Conservation (phyloP, 177 flowering plant species). For the Vitis hybrid region DNA sequence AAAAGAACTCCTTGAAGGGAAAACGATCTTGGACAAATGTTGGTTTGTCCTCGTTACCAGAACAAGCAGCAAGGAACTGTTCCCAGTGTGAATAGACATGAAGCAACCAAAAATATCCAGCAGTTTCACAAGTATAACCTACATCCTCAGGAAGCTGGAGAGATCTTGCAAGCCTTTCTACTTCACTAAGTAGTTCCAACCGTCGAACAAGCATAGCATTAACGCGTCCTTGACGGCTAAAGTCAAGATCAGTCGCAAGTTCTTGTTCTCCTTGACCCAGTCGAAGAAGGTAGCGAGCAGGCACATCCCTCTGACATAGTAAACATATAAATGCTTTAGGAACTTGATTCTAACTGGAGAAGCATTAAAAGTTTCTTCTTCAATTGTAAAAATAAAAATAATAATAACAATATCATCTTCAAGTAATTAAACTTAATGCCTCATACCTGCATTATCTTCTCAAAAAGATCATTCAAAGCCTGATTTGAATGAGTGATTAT, state of each 20-base stretch:
- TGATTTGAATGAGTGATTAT: conserved; percentile 99
- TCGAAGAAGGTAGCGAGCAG: conserved; percentile 98
- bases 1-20: conserved; percentile 87
- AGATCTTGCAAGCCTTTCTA: conserved; percentile 91
- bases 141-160: conserved; percentile 96
- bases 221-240: conserved; percentile 98
- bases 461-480: conserved; percentile 97
- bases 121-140: conserved; percentile 98
- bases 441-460: conserved; percentile 96
- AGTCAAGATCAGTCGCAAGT: conserved; percentile 95
- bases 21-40: conserved; percentile 78
- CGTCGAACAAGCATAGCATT: conserved; percentile 98
- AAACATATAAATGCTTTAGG: conserved; percentile 4
- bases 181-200: conserved; percentile 86
- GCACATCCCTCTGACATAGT: conserved; percentile 85
- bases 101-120: conserved; percentile 97
- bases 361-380: not conserved
- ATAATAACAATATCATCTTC: not conserved
- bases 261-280: conserved; percentile 99
- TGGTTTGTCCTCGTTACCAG: conserved; percentile 63
- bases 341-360: not conserved
- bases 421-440: not conserved
- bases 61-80: conserved; percentile 84
- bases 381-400: not conserved
- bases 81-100: conserved; percentile 99